phyloP scores from a whole-genome alignment of 23 red algal genomes.

The Gracilaria domingensis region DNA sequence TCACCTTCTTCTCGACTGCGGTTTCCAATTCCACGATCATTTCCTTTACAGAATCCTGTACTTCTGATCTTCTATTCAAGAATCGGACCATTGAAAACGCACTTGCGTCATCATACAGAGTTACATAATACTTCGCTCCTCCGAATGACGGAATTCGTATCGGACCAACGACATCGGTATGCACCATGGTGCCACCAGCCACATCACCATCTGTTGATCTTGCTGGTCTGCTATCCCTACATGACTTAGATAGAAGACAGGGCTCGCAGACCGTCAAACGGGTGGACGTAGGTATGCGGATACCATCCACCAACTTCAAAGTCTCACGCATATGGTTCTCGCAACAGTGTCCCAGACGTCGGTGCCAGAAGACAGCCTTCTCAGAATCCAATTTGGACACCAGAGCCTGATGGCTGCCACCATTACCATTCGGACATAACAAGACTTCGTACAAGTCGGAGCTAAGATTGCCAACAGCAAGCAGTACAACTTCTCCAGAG shows the following conservation, averaged over 20 bases:
- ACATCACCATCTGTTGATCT: too few species aligned
- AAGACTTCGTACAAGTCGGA: neutral
- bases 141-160: too few species aligned
- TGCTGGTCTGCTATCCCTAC: too few species aligned
- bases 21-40: too few species aligned
- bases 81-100: too few species aligned
- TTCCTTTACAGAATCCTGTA: too few species aligned
- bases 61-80: too few species aligned
- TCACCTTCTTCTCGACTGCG: neutral
- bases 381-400: neutral
- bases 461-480: neutral
- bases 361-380: neutral
- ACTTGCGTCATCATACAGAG: too few species aligned
- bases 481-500: neutral
- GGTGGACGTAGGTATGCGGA: neutral
- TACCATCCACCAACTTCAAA: constrained; percentile 9
- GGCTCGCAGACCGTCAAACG: neutral
- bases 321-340: neutral
- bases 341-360: neutral
- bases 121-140: too few species aligned
- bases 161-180: too few species aligned
- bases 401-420: neutral
- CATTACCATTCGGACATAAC: neutral
- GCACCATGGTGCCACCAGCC: too few species aligned
- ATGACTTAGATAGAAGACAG: neutral